Evolutionary conservation across 805 yeast genomes (phyloP), one percentile per base, ranked within the genome.

Genomic region (Nakazawaea anatomiae): DNA sequence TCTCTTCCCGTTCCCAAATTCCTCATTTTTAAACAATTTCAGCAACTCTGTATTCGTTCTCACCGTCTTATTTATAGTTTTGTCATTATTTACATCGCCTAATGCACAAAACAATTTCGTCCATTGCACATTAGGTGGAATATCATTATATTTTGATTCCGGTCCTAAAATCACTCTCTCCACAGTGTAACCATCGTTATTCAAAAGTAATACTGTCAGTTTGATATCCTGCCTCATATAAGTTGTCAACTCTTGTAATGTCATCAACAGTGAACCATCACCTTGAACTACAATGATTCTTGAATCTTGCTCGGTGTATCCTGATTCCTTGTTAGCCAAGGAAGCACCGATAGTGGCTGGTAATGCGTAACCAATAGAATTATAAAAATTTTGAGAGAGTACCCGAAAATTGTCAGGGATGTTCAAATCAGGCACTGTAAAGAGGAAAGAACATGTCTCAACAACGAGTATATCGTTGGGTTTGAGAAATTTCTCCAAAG

Each of bases 81-180:
- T 61, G 11, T 32, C 35, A 52, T 66, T 61, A 8, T 68, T 65
- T 12, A 65, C 59, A 56, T 75, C 89, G n/a, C 90, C 91, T 60
- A 91, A 86, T 25, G 80, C 76, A 54, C 75, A 71, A 56, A 87
- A 73, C 48, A 88, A 68, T 52, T 80, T 70, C 7, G 84, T 74
- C 96, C 96, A 90, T 56, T 84, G 63, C 79, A 81, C 75, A n/a
- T 64, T 58, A 6, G 65, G 66, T 49, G 73, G 69, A 42, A 77
- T 75, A 54, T 77, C 82, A 56, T 77, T 77, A 56, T 77, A 77
- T 0, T 76, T 64, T 48, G 80, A 65, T 4, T 67, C 58, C n/a
- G 80, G 77, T 4, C 82, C 82, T 52, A 66, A 65, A 47, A 77
- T 75, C 25, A 68, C 70, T 56, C 82, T 63, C 60, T 77, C 82